A percentile compares a stretch with the other conserved stretches of the same genome.
These are phyloP conservation scores for Spergularia bocconei DNA, from an alignment of 148 eudicot species.

Conservation along the genomic window DNA sequence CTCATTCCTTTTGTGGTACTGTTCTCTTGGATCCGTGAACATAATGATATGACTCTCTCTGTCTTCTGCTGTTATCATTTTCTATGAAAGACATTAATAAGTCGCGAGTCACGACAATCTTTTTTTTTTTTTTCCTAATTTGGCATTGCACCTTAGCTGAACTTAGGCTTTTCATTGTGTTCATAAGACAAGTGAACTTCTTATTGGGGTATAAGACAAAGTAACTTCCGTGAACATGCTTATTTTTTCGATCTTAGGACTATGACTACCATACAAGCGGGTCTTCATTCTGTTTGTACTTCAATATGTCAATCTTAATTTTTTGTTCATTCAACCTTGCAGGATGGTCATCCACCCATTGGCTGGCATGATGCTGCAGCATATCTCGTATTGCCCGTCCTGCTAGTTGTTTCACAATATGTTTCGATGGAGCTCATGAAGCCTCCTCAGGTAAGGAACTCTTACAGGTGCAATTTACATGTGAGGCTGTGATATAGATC, in stretches of 20 bases:
- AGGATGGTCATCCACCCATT: constrained; percentile 99
- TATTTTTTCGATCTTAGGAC: background rate
- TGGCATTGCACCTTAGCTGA: background rate
- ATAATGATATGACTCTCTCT: constrained; percentile 2
- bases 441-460: constrained; percentile 76
- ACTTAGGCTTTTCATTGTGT: background rate
- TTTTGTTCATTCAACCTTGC: constrained; percentile 22
- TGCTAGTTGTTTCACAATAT: constrained; percentile 85
- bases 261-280: background rate
- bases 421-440: constrained; percentile 98
- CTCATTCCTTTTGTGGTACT: constrained; percentile 97
- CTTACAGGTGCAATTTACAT: background rate
- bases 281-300: background rate
- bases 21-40: constrained; percentile 16
- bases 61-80: constrained; percentile 11
- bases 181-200: background rate
- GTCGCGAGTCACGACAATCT: background rate
- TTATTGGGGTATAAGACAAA: too few relatives aligned
- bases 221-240: background rate
- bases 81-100: background rate
- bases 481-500: background rate
- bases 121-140: background rate
- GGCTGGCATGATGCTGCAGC: constrained; percentile 94
- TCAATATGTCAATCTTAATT: constrained; percentile 6
- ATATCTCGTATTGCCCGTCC: constrained; percentile 94